These are phyloP conservation scores for Aspergillus phoenicis DNA, from an alignment of 2,329 filamentous ascomycete genomes.

Conservation along the genomic window DNA sequence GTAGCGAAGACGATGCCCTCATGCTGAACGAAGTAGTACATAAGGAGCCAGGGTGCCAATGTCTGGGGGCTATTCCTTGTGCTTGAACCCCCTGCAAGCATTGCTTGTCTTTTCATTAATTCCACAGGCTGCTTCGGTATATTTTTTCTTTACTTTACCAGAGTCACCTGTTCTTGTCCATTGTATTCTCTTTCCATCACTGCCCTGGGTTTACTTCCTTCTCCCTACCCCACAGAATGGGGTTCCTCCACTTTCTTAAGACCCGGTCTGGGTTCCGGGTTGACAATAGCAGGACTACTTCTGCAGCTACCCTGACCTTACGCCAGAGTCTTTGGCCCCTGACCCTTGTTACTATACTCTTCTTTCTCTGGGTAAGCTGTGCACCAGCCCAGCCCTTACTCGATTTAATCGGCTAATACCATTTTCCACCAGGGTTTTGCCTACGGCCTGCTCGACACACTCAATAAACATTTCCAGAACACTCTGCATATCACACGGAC, in stretches of 20 bases:
- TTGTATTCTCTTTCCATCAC: background rate
- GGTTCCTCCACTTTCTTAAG: slow-evolving; percentile 31
- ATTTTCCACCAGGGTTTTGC: slow-evolving; percentile 43
- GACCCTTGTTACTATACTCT: slow-evolving; percentile 51
- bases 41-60: background rate
- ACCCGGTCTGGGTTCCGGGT: slow-evolving; percentile 36
- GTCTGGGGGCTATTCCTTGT: background rate
- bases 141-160: background rate
- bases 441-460: slow-evolving; percentile 53
- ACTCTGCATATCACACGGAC: slow-evolving; percentile 58
- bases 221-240: slow-evolving; percentile 25
- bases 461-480: slow-evolving; percentile 62
- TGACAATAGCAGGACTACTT: slow-evolving; percentile 41
- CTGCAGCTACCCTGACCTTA: slow-evolving; percentile 46
- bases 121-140: no score
- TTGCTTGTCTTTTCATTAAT: background rate
- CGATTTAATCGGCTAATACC: background rate
- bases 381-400: background rate
- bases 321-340: slow-evolving; percentile 49
- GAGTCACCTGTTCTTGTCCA: background rate
- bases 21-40: background rate
- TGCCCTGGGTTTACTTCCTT: background rate
- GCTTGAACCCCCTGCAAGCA: background rate
- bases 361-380: slow-evolving; percentile 55
- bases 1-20: background rate